Base-by-base conservation (phyloP, 2,329 filamentous ascomycete genomes). In the Pestalotiopsis sp. region DNA sequence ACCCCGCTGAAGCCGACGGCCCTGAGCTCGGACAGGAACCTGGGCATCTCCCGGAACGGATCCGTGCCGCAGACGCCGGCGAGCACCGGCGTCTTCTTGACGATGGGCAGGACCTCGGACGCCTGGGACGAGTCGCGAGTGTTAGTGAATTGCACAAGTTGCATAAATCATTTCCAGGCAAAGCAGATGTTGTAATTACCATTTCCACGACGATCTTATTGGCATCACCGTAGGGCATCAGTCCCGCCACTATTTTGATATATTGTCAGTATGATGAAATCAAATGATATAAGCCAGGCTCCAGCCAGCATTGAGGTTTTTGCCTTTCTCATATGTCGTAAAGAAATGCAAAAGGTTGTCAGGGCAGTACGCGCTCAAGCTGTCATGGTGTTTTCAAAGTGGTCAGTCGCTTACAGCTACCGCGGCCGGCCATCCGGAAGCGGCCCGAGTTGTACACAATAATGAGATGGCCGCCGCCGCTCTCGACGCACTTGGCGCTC, bases 381-480 rank as follows among this genome's bases (percentile, higher is more conserved):
- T 20, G n/a, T 9, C 14, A 52, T 20, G 6, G 5, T 9, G 4
- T 52, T n/a, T 4, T 14, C 41, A n/a, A 3, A n/a, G 17, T n/a
- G 6, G 17, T 9, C 45, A 31, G 27, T 31, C 6, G 17, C 45
- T 52, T 52, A 52, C 45, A 79, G 0, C 90, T 92, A 0, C 91
- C 91, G 57, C 88, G 83, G 0, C 91, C 91, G 0, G 90, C 91
- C 91, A 93, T 93, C 11, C 91, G 88, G 76, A 91, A 93, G 3
- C 91, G 86, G 0, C 91, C 91, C 49, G 88, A 90, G 78, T 93
- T 93, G 82, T 93, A 93, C 73, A 93, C 86, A 70, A 92, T 88
- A 74, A 93, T 92, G 57, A 93, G 81, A 73, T 93, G 90, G 14
- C 86, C 88, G 70, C 90, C 90, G 49, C 91, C 91, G 60, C 85